Evolutionary conservation across 1,284 basidiomycete species (phyloP).

Genomic region (Pseudozyma flocculosa): DNA sequence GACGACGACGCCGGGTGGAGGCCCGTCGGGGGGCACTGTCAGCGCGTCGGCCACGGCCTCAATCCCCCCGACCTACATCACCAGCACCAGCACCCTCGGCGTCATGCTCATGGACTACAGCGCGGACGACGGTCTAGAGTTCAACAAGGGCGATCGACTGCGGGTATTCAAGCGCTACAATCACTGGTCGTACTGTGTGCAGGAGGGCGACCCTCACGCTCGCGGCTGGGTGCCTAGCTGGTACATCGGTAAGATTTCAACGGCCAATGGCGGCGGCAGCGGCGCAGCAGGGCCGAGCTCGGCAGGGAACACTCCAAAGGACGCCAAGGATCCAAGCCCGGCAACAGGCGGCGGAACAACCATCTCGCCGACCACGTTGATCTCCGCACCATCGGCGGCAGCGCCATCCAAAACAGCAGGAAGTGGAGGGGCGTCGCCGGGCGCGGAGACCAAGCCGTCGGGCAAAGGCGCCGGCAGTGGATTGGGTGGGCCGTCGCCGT

Average conservation of each 20-base stretch:
- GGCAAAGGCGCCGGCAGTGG: background rate
- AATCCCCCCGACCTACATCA: slow-evolving; percentile 80
- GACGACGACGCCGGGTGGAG: background rate
- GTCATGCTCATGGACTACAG: slow-evolving; percentile 93
- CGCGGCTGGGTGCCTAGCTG: slow-evolving; percentile 56
- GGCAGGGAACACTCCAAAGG: background rate
- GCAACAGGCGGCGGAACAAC: background rate
- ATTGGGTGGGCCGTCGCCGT: background rate
- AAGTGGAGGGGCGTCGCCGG: background rate
- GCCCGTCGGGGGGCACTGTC: slow-evolving; percentile 13
- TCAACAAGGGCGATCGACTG: slow-evolving; percentile 80
- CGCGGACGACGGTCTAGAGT: slow-evolving; percentile 76
- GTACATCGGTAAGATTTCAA: slow-evolving; percentile 40
- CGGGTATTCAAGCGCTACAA: slow-evolving; percentile 94
- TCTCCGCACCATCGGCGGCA: background rate
- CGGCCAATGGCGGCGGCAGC: background rate
- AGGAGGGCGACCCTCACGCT: slow-evolving; percentile 43
- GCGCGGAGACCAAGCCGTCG: background rate
- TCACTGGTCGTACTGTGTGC: slow-evolving; percentile 78
- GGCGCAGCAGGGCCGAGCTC: no score
- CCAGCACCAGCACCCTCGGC: slow-evolving; percentile 90
- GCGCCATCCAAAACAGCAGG: no score
- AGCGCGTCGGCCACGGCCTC: slow-evolving; percentile 61
- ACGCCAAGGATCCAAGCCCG: background rate
- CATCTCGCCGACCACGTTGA: background rate